Conservation (phyloP, 2,329 filamentous ascomycete species). For the Podosphaera aphanis region DNA sequence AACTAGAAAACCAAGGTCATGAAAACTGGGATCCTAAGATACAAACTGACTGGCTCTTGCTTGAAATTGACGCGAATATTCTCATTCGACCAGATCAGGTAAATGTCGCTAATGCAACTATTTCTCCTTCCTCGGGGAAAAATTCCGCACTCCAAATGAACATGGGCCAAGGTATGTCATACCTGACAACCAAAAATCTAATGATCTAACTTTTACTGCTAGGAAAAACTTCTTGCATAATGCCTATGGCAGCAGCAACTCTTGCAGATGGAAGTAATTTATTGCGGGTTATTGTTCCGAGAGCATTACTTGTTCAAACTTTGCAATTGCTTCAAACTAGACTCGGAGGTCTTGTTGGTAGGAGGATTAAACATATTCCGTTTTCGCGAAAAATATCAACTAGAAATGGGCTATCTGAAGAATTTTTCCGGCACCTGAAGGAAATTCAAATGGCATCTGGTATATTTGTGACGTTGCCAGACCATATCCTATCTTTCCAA, state of each 20-base stretch:
- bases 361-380: conserved; percentile 22
- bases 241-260: conserved; percentile 25
- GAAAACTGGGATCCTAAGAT: conserved; percentile 17
- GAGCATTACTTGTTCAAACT: conserved; percentile 22
- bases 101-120: conserved; percentile 36
- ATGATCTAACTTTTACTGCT: neutral
- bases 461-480: conserved; percentile 25
- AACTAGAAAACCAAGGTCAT: conserved; percentile 20
- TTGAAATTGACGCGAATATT: conserved; percentile 44
- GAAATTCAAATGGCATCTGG: conserved; percentile 14
- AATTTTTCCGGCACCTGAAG: conserved; percentile 18
- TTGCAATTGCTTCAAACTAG: conserved; percentile 21
- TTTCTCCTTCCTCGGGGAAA: conserved; percentile 24
- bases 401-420: conserved; percentile 10
- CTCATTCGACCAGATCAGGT: conserved; percentile 38
- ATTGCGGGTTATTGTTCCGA: conserved; percentile 22
- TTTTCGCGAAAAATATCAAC: conserved; percentile 23
- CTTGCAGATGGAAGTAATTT: conserved; percentile 22
- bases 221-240: conserved; percentile 34
- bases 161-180: conserved; percentile 34
- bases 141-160: conserved; percentile 44
- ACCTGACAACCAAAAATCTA: neutral
- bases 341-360: conserved; percentile 21
- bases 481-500: conserved; percentile 29
- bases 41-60: conserved; percentile 36